These are phyloP conservation scores for Micractinium sp. DNA, from an alignment of 139 green algal species.

Conservation along the genomic window DNA sequence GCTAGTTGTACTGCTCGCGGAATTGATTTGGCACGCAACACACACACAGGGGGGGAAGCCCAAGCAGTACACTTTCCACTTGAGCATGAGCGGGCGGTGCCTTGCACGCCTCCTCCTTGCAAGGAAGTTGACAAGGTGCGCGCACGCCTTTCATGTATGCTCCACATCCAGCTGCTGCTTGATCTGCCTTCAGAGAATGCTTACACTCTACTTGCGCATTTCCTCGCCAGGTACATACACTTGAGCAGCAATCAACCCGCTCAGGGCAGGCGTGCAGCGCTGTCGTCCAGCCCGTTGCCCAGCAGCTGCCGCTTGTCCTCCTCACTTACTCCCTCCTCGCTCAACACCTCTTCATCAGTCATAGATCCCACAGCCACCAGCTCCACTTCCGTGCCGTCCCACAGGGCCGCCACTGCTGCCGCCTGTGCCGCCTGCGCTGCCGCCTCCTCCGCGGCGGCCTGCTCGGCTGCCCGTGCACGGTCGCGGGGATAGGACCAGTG, in stretches of 20 bases:
- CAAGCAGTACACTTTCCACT: neutral
- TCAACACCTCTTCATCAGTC: neutral
- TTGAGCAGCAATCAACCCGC: no score
- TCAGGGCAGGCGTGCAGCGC: no score
- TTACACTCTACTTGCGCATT: no score
- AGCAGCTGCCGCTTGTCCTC: neutral
- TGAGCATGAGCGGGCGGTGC: neutral
- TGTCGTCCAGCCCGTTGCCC: no score
- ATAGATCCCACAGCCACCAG: neutral
- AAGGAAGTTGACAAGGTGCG: neutral
- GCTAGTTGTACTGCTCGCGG: no score
- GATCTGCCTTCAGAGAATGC: no score
- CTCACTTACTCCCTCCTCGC: neutral
- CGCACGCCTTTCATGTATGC: no score
- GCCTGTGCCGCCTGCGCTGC: neutral
- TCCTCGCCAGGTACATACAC: no score
- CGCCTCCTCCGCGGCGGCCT: neutral
- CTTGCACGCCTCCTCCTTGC: neutral
- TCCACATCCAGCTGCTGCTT: no score
- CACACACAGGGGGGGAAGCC: no score
- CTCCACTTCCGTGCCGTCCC: neutral
- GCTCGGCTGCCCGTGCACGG: neutral
- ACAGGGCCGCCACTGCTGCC: neutral
- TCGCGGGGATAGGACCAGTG: constrained; percentile 34
- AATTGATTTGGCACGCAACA: no score